A percentile compares a stretch with the other conserved stretches of the same genome.
phyloP scores from a whole-genome alignment of 2,329 filamentous ascomycete genomes.

The Volutella citrinella region DNA sequence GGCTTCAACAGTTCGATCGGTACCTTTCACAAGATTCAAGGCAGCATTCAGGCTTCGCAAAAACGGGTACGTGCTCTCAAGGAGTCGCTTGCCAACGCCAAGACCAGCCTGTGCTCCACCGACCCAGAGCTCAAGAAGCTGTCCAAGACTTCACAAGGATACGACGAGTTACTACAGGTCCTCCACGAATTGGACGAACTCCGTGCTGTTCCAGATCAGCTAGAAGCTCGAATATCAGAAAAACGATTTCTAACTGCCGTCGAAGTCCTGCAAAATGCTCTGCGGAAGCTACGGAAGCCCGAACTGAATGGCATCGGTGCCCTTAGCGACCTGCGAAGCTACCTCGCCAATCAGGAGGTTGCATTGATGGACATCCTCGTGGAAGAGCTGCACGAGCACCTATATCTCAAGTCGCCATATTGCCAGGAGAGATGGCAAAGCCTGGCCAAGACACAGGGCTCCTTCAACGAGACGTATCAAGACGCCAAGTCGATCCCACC shows the following conservation, averaged over 20 bases:
- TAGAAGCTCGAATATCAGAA: slow-evolving; percentile 93
- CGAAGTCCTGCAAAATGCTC: slow-evolving; percentile 82
- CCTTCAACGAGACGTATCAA: slow-evolving; percentile 46
- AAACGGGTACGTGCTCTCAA: slow-evolving; percentile 79
- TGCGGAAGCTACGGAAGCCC: slow-evolving; percentile 78
- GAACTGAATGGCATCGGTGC: slow-evolving; percentile 92
- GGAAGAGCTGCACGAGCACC: slow-evolving; percentile 95
- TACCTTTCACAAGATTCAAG: slow-evolving; percentile 98
- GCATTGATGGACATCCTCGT: slow-evolving; percentile 89
- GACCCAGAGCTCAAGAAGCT: slow-evolving; percentile 90
- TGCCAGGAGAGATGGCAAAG: slow-evolving; percentile 94
- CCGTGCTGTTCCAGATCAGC: slow-evolving; percentile 82
- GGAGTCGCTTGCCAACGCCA: slow-evolving; percentile 77
- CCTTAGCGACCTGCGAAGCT: slow-evolving; percentile 78
- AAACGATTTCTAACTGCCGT: slow-evolving; percentile 93
- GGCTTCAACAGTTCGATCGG: slow-evolving; percentile 99
- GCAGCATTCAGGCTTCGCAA: slow-evolving; percentile 86
- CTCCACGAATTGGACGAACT: slow-evolving; percentile 84
- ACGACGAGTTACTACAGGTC: slow-evolving; percentile 83
- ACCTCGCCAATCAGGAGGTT: slow-evolving; percentile 90
- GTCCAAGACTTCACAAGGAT: slow-evolving; percentile 81
- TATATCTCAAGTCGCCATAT: slow-evolving; percentile 97
- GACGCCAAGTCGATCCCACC: slow-evolving; percentile 46
- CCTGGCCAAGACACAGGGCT: slow-evolving; percentile 65
- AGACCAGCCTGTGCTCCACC: slow-evolving; percentile 75